A percentile compares a stretch with the other conserved stretches of the same genome.
These are phyloP conservation scores for Helianthus tuberosus DNA, from an alignment of 129 eudicot genomes.

Conservation along the genomic window DNA sequence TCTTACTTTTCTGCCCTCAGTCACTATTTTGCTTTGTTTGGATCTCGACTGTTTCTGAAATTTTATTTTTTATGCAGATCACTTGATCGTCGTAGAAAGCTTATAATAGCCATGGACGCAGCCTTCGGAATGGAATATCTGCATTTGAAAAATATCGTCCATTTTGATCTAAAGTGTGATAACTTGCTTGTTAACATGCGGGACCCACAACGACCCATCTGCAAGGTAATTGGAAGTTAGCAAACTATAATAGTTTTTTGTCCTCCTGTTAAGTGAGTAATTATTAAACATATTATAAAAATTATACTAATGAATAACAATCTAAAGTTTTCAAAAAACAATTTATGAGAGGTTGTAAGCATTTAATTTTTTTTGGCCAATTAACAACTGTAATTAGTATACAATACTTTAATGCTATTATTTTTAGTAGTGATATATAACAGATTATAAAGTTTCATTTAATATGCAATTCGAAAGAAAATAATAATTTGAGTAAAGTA, in stretches of 20 bases:
- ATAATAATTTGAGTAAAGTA: neutral
- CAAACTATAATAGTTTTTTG: neutral
- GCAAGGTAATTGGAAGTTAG: conserved; percentile 64
- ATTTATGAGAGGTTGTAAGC: neutral
- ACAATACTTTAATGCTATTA: neutral
- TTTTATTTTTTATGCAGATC: conserved; percentile 48
- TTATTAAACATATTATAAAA: neutral
- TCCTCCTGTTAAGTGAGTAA: neutral
- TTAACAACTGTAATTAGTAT: neutral
- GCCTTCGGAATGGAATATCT: conserved; percentile 97
- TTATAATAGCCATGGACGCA: conserved; percentile 93
- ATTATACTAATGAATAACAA: neutral
- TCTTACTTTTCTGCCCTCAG: conserved; percentile 5
- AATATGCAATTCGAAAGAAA: neutral
- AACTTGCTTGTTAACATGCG: conserved; percentile 82
- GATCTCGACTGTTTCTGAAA: neutral
- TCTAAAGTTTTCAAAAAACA: neutral
- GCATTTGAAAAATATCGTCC: conserved; percentile 88
- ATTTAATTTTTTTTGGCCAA: no score
- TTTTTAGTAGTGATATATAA: neutral
- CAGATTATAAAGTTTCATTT: conserved; percentile 1
- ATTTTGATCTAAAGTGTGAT: conserved; percentile 96
- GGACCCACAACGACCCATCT: conserved; percentile 90
- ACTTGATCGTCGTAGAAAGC: conserved; percentile 79
- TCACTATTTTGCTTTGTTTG: neutral